Conservation (phyloP, 805 yeast genomes). For the Candida loeiensis region DNA sequence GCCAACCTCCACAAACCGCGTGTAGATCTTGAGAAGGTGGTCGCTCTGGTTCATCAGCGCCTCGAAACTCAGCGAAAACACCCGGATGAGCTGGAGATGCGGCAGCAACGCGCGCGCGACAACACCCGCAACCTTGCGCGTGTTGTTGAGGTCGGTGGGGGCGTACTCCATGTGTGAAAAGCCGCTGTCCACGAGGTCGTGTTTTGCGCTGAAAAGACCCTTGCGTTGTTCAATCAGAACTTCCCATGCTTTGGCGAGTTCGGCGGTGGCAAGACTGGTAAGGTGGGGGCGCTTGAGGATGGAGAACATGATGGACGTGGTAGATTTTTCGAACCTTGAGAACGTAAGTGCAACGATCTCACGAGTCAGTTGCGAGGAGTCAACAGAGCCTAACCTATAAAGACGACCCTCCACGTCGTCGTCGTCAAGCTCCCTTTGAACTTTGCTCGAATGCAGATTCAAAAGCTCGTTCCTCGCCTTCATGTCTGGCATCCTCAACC, state of each 20-base stretch:
- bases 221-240: slow-evolving; percentile 50
- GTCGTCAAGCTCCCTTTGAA: too few species aligned
- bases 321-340: slow-evolving; percentile 51
- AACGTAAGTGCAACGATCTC: slow-evolving; percentile 71
- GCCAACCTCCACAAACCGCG: slow-evolving; percentile 56
- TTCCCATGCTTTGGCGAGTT: slow-evolving; percentile 69
- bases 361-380: slow-evolving; percentile 26
- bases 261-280: slow-evolving; percentile 60
- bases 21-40: slow-evolving; percentile 65
- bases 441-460: too few species aligned
- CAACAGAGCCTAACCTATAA: neutral
- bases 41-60: slow-evolving; percentile 71
- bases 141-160: slow-evolving; percentile 67
- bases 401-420: too few species aligned
- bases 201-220: slow-evolving; percentile 61
- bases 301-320: slow-evolving; percentile 63
- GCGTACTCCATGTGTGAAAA: slow-evolving; percentile 80
- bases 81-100: slow-evolving; percentile 62
- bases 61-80: slow-evolving; percentile 74
- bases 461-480: neutral
- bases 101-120: slow-evolving; percentile 56
- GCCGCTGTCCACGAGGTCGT: slow-evolving; percentile 59
- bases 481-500: slow-evolving; percentile 33
- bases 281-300: slow-evolving; percentile 60
- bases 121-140: slow-evolving; percentile 48